phyloP scores from a whole-genome alignment of 805 yeast species.

The Lipomyces japonicus region DNA sequence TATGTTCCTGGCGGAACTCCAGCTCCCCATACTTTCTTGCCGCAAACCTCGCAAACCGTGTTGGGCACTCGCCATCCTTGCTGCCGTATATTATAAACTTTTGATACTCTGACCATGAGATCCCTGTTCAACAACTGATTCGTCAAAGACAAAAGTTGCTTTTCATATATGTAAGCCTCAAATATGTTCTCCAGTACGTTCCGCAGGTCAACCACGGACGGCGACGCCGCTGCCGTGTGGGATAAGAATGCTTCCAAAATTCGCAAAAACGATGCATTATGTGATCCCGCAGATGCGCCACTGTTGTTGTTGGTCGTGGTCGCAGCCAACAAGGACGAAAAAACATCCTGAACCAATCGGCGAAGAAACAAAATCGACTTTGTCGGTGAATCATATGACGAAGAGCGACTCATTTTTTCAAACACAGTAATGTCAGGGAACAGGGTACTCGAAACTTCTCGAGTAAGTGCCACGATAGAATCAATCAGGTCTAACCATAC shows the following conservation, averaged over 20 bases:
- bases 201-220: constrained; percentile 25
- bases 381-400: constrained; percentile 25
- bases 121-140: constrained; percentile 23
- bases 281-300: not conserved
- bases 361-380: constrained; percentile 25
- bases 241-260: constrained; percentile 24
- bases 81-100: constrained; percentile 22
- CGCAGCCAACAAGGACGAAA: constrained; percentile 28
- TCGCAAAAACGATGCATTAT: constrained; percentile 20
- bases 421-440: constrained; percentile 25
- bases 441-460: constrained; percentile 22
- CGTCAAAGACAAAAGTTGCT: constrained; percentile 26
- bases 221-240: constrained; percentile 28
- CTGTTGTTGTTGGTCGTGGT: constrained; percentile 12
- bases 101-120: constrained; percentile 25
- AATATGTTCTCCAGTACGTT: constrained; percentile 28
- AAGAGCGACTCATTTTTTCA: constrained; percentile 21
- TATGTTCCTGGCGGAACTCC: constrained; percentile 20
- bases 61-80: constrained; percentile 24
- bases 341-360: constrained; percentile 29
- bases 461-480: constrained; percentile 23
- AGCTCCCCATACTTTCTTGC: constrained; percentile 27
- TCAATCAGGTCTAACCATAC: constrained; percentile 27
- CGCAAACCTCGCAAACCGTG: constrained; percentile 29
- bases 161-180: constrained; percentile 29